Base-by-base conservation (phyloP, 2,329 filamentous ascomycete species). In the Rosellinia necatrix region DNA sequence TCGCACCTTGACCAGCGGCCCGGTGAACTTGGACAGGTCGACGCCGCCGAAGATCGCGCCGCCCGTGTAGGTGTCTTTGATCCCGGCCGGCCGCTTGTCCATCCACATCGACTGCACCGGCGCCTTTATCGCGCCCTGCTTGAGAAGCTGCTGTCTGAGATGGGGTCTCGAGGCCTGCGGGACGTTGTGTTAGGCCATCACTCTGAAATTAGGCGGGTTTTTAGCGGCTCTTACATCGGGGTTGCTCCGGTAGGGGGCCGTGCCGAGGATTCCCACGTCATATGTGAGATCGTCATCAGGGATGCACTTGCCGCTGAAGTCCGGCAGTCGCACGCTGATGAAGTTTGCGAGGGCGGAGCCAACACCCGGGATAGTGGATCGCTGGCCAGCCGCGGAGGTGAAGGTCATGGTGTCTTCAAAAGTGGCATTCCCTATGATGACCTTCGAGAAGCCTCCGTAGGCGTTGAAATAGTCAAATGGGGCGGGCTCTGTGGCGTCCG, bases 51-150 rank as follows among this genome's bases (percentile, higher is more conserved):
- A 68, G 4, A 74, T 59, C 2, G 64, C 64, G 17, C 65, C 67
- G 42, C 72, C 72, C 0, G 62, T 66, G 47, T 65, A 68, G 9
- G 66, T 65, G 25, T 61, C 66, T 12, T 57, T 42, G 13, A 59
- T 41, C 27, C 60, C 60, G 3, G 52, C 53, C 6, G 66, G 63
- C 8, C 65, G 58, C 46, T 66, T 59, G 49, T 73, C 69, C 57
- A 73, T 72, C 70, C 71, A 74, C 64, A 72, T 67, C 4, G 60
- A 59, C 62, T 70, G 64, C 6, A 72, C 69, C 17, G 66, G 59
- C 19, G 65, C 64, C 5, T 56, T 61, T 38, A 72, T 68, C 17
- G 52, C 43, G 1, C 69, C 69, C 5, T 59, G 49, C 24, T 70
- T 58, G 10, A 68, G 67, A 2, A 73, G 66, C 41, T 71, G 64